These are phyloP conservation scores for Mucor lusitanicus DNA, from an alignment of 371 early-diverging fungal species.

Conservation along the genomic window DNA sequence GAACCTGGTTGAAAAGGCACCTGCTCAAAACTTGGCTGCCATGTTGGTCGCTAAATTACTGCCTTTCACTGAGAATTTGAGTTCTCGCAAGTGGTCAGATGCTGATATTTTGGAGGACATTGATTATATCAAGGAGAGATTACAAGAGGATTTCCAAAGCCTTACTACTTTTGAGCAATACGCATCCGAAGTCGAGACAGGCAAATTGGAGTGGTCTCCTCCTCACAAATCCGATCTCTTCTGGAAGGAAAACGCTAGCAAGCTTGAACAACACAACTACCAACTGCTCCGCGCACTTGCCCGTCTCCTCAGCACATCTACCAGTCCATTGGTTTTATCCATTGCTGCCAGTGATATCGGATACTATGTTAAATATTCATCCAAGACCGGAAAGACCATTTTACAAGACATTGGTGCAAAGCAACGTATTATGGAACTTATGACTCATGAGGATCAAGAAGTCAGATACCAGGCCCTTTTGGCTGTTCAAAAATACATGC, in stretches of 20 bases:
- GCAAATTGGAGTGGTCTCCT: conserved; percentile 92
- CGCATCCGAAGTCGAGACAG: conserved; percentile 82
- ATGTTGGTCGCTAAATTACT: conserved; percentile 88
- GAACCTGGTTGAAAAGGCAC: conserved; percentile 86
- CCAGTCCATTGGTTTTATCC: conserved; percentile 69
- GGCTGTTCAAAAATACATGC: conserved; percentile 82
- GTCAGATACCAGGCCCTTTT: conserved; percentile 90
- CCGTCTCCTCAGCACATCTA: conserved; percentile 68
- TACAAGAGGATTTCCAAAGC: conserved; percentile 75
- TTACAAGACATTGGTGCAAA: conserved; percentile 92
- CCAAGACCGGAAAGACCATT: conserved; percentile 76
- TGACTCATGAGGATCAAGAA: conserved; percentile 83
- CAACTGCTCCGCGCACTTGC: conserved; percentile 55
- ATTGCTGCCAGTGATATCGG: conserved; percentile 94
- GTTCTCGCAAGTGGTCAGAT: conserved; percentile 90
- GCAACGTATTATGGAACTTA: conserved; percentile 91
- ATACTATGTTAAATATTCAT: conserved; percentile 86
- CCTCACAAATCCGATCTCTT: conserved; percentile 90
- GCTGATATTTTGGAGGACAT: conserved; percentile 85
- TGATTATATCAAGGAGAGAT: conserved; percentile 67
- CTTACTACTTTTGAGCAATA: conserved; percentile 94
- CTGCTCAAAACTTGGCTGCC: conserved; percentile 76
- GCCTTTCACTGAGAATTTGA: conserved; percentile 78
- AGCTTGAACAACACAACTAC: conserved; percentile 68
- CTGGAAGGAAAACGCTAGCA: conserved; percentile 87